Evolutionary conservation across 2,329 filamentous ascomycete genomes (phyloP), one percentile per base, ranked within the genome.

Genomic region (Onygenales sp.): DNA sequence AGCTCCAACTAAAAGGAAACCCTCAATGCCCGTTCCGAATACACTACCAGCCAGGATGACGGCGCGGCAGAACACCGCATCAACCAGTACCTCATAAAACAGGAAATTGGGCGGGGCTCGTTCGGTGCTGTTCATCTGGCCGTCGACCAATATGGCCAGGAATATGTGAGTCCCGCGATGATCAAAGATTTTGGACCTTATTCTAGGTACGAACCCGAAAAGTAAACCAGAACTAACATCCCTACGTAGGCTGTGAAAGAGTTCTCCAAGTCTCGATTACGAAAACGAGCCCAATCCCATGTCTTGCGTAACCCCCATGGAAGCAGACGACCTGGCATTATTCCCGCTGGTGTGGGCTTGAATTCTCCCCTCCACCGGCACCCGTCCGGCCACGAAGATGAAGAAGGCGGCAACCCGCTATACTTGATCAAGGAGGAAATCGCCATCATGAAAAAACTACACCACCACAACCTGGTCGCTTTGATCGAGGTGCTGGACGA

Each of bases 401-500:
- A 79, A 56, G 73, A 76, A 45, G 78, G 79, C 43, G 85, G 87
- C 65, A 85, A 85, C 60, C 82, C 92, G 0, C 76, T 97, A 10
- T 87, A 87, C 63, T 75, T 97, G 55, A 97, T 98, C 68, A 87
- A 90, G 56, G 88, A 95, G 68, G 93, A 98, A 70, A 93, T 97
- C 63, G 93, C 93, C 54, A 94, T 97, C 66, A 97, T 98, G 91
- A 98, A 97, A 77, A 97, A 97, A 72, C 79, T 97, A 46, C 85
- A 96, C 65, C 93, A 98, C 65, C 86, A 84, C 32, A 98, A 97
- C 65, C 76, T 98, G n/a, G 92, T 97, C 11, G 84, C 87, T 45
- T 74, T 98, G 49, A 88, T 95, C 59, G 93, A 98, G 70, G 93
- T 98, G 2, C 76, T 98, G 50, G 93, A 97, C 67, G 93, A 97